Evolutionary conservation across 257 asterid genomes (phyloP).

Genomic region (Salvia miltiorrhiza): DNA sequence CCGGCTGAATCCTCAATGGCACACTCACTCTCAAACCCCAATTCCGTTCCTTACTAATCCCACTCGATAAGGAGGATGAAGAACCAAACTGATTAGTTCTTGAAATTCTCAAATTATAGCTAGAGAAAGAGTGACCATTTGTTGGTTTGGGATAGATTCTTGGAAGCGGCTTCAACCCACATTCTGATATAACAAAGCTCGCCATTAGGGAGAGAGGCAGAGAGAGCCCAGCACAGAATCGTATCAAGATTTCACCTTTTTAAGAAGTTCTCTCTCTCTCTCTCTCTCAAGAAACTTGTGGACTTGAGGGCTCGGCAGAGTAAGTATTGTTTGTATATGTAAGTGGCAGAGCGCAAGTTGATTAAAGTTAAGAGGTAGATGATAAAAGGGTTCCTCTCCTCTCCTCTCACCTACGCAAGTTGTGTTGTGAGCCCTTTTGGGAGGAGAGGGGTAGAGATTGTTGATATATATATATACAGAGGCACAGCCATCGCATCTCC

Average conservation of each 20-base stretch:
- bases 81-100: constrained; percentile 26
- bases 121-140: constrained; percentile 14
- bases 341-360: constrained; percentile 8
- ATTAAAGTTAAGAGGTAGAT: constrained; percentile 22
- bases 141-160: constrained; percentile 45
- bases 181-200: constrained; percentile 39
- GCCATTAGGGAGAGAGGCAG: constrained; percentile 31
- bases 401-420: constrained; percentile 31
- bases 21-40: constrained; percentile 81
- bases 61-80: constrained; percentile 22
- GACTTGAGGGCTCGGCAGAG: constrained; percentile 12
- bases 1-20: constrained; percentile 47
- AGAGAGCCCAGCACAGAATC: constrained; percentile 4
- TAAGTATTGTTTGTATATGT: neutral
- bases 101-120: constrained; percentile 28
- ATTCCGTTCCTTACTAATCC: constrained; percentile 27
- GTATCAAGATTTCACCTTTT: constrained; percentile 20
- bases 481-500: neutral
- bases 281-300: constrained; percentile 24
- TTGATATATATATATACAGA: constrained; percentile 3
- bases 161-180: constrained; percentile 45
- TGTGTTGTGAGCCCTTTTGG: neutral
- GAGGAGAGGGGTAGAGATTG: neutral
- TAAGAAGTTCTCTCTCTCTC: neutral
- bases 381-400: constrained; percentile 31